These are phyloP conservation scores for Verticillium alfalfae DNA, from an alignment of 2,329 filamentous ascomycete genomes.

Conservation along the genomic window DNA sequence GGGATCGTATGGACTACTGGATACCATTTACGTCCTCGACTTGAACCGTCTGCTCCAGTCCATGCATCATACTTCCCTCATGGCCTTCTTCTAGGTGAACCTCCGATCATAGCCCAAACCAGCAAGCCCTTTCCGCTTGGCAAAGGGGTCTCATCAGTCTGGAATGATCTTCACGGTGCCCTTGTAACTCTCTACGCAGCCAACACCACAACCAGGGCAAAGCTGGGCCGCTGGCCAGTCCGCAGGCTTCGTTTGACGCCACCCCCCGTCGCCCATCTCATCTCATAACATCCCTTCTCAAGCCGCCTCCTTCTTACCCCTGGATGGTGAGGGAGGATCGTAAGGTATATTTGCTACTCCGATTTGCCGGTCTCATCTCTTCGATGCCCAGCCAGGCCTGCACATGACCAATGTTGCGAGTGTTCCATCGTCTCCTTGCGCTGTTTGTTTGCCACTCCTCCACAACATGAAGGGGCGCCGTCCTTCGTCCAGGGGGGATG, in stretches of 20 bases:
- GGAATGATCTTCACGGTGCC: background rate
- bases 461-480: background rate
- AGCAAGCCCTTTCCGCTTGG: background rate
- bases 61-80: no score
- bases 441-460: background rate
- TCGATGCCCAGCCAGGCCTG: background rate
- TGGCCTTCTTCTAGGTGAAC: background rate
- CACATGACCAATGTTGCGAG: background rate
- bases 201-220: background rate
- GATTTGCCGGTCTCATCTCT: background rate
- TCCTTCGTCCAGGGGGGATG: background rate
- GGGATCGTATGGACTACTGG: no score
- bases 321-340: background rate
- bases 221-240: background rate
- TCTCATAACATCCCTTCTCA: background rate
- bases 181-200: background rate
- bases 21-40: no score
- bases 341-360: background rate
- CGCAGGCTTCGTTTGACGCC: background rate
- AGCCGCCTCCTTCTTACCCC: background rate
- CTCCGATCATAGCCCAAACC: background rate
- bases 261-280: background rate
- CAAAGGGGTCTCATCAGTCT: background rate
- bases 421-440: background rate
- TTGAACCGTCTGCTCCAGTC: no score